Evolutionary conservation across 805 yeast genomes (phyloP).

Genomic region (Saturnispora hagleri): DNA sequence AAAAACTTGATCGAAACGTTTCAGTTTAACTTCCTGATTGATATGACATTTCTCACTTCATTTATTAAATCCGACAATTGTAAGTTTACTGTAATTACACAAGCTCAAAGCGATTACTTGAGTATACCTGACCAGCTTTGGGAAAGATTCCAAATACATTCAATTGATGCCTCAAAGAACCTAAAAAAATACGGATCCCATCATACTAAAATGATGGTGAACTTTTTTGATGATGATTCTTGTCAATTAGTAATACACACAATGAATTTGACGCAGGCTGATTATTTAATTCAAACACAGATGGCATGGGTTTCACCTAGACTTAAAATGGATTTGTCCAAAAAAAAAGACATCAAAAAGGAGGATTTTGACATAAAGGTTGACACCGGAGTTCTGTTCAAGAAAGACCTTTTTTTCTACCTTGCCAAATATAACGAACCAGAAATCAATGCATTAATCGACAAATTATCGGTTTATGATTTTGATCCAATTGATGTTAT

Average conservation of each 20-base stretch:
- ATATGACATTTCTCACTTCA: conserved; percentile 19
- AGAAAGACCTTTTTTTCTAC: conserved; percentile 36
- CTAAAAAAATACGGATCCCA: conserved; percentile 37
- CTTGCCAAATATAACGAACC: conserved; percentile 33
- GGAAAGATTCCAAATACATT: conserved; percentile 15
- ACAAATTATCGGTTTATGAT: conserved; percentile 29
- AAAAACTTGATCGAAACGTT: conserved; percentile 18
- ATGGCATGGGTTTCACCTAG: conserved; percentile 57
- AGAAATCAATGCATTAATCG: conserved; percentile 23
- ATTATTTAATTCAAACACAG: conserved; percentile 51
- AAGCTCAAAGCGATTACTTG: conserved; percentile 28
- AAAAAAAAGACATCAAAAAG: not conserved
- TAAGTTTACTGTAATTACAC: conserved; percentile 20
- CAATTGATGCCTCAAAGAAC: conserved; percentile 23
- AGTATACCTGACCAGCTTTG: conserved; percentile 25
- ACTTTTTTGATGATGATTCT: conserved; percentile 37
- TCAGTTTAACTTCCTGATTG: conserved; percentile 29
- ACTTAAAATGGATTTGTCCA: conserved; percentile 11
- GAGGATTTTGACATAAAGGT: not conserved
- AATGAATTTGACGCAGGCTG: conserved; percentile 46
- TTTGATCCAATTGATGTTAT: conserved; percentile 42
- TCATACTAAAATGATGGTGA: conserved; percentile 62
- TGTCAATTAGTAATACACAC: conserved; percentile 50
- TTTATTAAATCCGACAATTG: conserved; percentile 18
- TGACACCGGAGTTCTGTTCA: conserved; percentile 30